phyloP scores from a whole-genome alignment of 345 rosid species.

The Alliaria petiolata region DNA sequence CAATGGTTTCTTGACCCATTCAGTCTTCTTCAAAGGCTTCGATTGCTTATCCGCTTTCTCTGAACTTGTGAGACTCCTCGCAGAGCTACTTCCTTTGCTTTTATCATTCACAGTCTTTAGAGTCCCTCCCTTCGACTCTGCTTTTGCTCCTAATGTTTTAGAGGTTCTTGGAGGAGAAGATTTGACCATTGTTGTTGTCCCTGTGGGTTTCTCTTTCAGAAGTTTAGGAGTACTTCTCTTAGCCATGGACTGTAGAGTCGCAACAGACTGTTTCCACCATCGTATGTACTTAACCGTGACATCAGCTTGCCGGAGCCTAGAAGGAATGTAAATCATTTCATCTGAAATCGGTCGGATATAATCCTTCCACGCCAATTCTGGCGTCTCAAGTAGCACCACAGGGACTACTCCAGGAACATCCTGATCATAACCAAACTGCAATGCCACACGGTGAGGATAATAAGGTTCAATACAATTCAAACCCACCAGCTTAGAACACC shows the following conservation, averaged over 20 bases:
- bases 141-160: background rate
- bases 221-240: background rate
- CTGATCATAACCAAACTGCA: constrained; percentile 25
- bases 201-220: constrained; percentile 5
- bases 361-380: constrained; percentile 23
- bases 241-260: constrained; percentile 6
- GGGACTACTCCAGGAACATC: constrained; percentile 30
- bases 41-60: background rate
- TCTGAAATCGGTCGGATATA: constrained; percentile 7
- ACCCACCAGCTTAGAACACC: constrained; percentile 21
- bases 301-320: constrained; percentile 6
- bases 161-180: background rate
- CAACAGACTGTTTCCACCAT: constrained; percentile 26
- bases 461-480: constrained; percentile 14
- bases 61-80: background rate
- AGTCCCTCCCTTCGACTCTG: background rate
- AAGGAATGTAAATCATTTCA: constrained; percentile 15
- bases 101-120: background rate
- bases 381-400: background rate
- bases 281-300: constrained; percentile 15
- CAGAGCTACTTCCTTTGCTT: background rate
- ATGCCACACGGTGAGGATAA: constrained; percentile 23
- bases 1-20: background rate
- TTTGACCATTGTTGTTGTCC: background rate
- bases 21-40: constrained; percentile 5